Percentiles rank a stretch among this genome's conserved stretches.
Conservation (phyloP, 805 yeast species). For the Vanderwaltozyma yarrowii region DNA sequence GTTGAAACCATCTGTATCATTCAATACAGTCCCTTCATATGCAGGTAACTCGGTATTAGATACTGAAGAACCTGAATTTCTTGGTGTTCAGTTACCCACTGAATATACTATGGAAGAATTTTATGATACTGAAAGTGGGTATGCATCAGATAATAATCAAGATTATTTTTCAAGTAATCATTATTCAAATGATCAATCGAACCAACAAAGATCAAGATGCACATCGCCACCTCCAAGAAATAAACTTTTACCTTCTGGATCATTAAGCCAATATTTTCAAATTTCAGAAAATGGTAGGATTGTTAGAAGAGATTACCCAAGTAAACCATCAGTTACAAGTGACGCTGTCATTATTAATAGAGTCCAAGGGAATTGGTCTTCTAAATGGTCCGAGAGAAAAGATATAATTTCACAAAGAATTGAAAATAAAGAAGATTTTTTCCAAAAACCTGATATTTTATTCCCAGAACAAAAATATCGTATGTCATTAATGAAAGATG, state of each 20-base stretch:
- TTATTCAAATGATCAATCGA: slow-evolving; percentile 6
- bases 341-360: slow-evolving; percentile 25
- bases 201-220: neutral
- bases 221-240: slow-evolving; percentile 4
- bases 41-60: slow-evolving; percentile 11
- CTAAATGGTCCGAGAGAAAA: slow-evolving; percentile 15
- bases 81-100: slow-evolving; percentile 20
- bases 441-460: slow-evolving; percentile 7
- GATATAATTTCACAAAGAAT: slow-evolving; percentile 11
- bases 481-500: slow-evolving; percentile 12
- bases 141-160: slow-evolving; percentile 5
- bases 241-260: neutral
- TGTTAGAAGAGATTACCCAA: slow-evolving; percentile 28
- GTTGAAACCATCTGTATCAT: slow-evolving; percentile 22
- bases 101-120: slow-evolving; percentile 27
- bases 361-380: slow-evolving; percentile 14
- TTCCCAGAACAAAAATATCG: slow-evolving; percentile 8
- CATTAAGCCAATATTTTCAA: slow-evolving; percentile 10
- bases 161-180: slow-evolving; percentile 11
- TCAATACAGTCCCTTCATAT: slow-evolving; percentile 27
- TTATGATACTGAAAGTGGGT: slow-evolving; percentile 25
- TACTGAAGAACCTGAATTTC: slow-evolving; percentile 15
- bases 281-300: slow-evolving; percentile 26
- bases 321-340: slow-evolving; percentile 22
- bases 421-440: slow-evolving; percentile 9